Percentiles rank a stretch among this genome's conserved stretches.
Conservation (phyloP, 1,284 basidiomycete genomes). For the Ceratobasidium sp. region DNA sequence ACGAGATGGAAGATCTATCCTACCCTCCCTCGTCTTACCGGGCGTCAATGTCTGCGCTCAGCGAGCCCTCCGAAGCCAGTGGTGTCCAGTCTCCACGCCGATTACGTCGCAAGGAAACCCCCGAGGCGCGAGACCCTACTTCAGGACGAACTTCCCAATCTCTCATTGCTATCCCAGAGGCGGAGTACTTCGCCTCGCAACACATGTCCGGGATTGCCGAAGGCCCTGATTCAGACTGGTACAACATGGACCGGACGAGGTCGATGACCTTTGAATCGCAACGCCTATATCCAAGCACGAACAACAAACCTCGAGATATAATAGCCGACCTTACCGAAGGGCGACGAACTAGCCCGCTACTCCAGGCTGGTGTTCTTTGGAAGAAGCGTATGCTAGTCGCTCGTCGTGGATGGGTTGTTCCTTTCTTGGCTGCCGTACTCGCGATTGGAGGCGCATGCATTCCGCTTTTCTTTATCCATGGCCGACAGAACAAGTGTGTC, state of each 20-base stretch:
- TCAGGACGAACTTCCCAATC: constrained; percentile 16
- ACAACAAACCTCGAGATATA: background rate
- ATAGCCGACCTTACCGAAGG: constrained; percentile 25
- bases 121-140: constrained; percentile 12
- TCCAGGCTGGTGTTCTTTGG: constrained; percentile 75
- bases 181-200: background rate
- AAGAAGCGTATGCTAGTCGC: constrained; percentile 73
- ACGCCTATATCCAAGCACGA: background rate
- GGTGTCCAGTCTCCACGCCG: constrained; percentile 14
- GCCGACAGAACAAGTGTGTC: constrained; percentile 50
- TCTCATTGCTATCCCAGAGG: constrained; percentile 23
- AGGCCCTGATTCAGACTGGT: background rate
- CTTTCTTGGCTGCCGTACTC: constrained; percentile 67
- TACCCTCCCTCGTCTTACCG: constrained; percentile 29
- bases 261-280: constrained; percentile 16
- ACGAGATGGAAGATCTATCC: constrained; percentile 23
- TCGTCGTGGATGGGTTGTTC: constrained; percentile 74
- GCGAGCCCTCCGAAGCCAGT: constrained; percentile 27
- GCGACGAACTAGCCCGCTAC: constrained; percentile 54
- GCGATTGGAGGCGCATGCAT: constrained; percentile 72
- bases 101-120: background rate
- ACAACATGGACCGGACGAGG: constrained; percentile 12
- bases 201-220: background rate
- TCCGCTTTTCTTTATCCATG: constrained; percentile 70
- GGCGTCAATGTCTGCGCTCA: constrained; percentile 19